phyloP scores from a whole-genome alignment of 306 rosid genomes.

The Quercus variabilis region DNA sequence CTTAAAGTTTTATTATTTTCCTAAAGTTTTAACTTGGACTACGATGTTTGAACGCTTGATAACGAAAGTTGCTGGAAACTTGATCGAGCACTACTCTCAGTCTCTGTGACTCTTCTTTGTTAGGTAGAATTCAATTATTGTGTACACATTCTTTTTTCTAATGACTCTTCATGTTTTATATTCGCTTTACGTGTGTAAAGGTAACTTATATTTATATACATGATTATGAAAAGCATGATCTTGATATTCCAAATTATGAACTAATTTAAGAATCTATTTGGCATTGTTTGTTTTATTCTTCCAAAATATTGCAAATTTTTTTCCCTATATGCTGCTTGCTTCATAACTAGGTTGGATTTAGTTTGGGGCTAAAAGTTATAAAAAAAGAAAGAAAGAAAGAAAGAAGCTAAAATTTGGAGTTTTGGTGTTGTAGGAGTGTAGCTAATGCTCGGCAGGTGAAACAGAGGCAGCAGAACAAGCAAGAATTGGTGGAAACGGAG shows the following conservation, averaged over 20 bases:
- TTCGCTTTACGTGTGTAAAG: too few species aligned
- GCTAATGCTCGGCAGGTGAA: constrained; percentile 58
- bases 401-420: constrained; percentile 8
- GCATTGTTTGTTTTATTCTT: not conserved
- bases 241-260: not conserved
- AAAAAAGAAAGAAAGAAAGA: too few species aligned
- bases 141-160: too few species aligned
- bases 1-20: too few species aligned
- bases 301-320: not conserved
- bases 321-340: not conserved
- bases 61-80: too few species aligned
- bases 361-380: constrained; percentile 7
- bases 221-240: not conserved
- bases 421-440: constrained; percentile 62
- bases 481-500: constrained; percentile 34
- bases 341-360: not conserved
- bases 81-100: too few species aligned
- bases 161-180: too few species aligned
- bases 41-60: too few species aligned
- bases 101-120: too few species aligned
- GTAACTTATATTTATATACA: too few species aligned
- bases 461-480: constrained; percentile 41
- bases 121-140: too few species aligned
- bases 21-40: too few species aligned
- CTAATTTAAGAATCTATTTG: not conserved